A percentile compares a stretch with the other conserved stretches of the same genome.
Conservation (phyloP, 2,329 filamentous ascomycete species). For the Cladosporium sp. region DNA sequence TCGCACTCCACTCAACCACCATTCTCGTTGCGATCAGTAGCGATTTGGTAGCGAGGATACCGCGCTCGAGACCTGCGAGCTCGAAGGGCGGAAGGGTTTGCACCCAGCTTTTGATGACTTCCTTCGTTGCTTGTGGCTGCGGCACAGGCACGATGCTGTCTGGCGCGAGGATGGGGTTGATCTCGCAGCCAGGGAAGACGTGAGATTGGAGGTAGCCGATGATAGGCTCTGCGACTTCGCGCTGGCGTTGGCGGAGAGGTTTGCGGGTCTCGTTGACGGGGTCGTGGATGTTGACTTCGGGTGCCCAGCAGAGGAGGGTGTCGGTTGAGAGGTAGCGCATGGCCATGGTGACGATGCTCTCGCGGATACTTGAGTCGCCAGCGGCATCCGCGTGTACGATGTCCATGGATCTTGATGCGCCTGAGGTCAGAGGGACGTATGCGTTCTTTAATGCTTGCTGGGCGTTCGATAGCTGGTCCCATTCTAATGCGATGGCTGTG, state of each 20-base stretch:
- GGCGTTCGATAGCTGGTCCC: constrained; percentile 79
- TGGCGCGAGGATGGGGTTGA: constrained; percentile 77
- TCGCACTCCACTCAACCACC: constrained; percentile 73
- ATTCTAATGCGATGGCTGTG: constrained; percentile 83
- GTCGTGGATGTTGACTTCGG: constrained; percentile 53
- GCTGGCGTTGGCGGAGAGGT: constrained; percentile 69
- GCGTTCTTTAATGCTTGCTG: constrained; percentile 84
- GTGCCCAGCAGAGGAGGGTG: constrained; percentile 87
- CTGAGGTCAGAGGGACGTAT: constrained; percentile 84
- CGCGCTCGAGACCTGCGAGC: constrained; percentile 82
- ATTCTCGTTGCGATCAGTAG: constrained; percentile 74
- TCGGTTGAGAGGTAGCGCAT: constrained; percentile 91
- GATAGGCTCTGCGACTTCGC: constrained; percentile 67
- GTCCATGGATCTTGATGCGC: constrained; percentile 80
- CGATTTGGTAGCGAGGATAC: constrained; percentile 82
- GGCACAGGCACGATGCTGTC: constrained; percentile 72
- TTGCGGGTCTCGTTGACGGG: constrained; percentile 50
- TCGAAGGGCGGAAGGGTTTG: constrained; percentile 72
- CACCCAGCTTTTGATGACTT: constrained; percentile 78
- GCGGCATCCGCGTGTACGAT: constrained; percentile 67
- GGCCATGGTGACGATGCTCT: constrained; percentile 65
- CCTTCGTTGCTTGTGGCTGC: constrained; percentile 73
- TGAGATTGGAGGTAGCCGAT: constrained; percentile 68
- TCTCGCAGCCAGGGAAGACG: constrained; percentile 81
- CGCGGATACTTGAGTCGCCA: constrained; percentile 56